Percentiles rank a stretch among this genome's conserved stretches.
Evolutionary conservation across 331 rosid genomes (phyloP).

Genomic region (Ulmus americana): DNA sequence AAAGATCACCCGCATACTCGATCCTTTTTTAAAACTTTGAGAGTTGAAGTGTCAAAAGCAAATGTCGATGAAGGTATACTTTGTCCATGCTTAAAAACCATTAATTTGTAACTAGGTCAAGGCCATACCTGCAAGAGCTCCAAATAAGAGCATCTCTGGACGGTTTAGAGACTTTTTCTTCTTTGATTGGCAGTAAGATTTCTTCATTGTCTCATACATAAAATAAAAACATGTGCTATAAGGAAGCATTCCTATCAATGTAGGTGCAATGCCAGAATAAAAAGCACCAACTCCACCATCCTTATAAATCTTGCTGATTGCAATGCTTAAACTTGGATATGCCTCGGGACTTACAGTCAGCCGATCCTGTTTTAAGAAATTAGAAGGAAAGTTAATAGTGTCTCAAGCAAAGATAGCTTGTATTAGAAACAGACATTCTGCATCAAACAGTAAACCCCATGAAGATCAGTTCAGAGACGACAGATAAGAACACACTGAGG

Average conservation of each 20-base stretch:
- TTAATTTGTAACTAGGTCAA: conserved; percentile 1
- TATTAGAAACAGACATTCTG: conserved; percentile 4
- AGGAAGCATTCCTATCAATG: conserved; percentile 91
- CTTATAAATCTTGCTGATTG: conserved; percentile 66
- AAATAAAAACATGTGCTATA: conserved; percentile 93
- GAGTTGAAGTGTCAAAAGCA: too few relatives aligned
- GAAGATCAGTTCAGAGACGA: too few relatives aligned
- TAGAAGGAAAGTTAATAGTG: conserved; percentile 20
- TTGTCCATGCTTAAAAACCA: neutral
- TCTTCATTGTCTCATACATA: conserved; percentile 89
- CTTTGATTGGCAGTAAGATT: conserved; percentile 53
- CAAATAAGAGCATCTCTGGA: conserved; percentile 77
- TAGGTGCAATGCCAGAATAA: conserved; percentile 87
- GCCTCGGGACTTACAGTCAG: conserved; percentile 77
- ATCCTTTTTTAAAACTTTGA: too few relatives aligned
- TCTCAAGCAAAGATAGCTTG: conserved; percentile 9
- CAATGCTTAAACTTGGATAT: conserved; percentile 67
- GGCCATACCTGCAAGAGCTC: conserved; percentile 84
- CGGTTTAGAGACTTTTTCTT: conserved; percentile 69
- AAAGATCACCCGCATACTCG: too few relatives aligned
- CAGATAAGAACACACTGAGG: too few relatives aligned
- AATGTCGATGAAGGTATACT: too few relatives aligned
- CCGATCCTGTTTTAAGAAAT: conserved; percentile 56
- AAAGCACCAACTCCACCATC: conserved; percentile 84
- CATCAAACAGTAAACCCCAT: too few relatives aligned